Evolutionary conservation across 441 rosid genomes (phyloP).

Genomic region (Erodium trifolium): DNA sequence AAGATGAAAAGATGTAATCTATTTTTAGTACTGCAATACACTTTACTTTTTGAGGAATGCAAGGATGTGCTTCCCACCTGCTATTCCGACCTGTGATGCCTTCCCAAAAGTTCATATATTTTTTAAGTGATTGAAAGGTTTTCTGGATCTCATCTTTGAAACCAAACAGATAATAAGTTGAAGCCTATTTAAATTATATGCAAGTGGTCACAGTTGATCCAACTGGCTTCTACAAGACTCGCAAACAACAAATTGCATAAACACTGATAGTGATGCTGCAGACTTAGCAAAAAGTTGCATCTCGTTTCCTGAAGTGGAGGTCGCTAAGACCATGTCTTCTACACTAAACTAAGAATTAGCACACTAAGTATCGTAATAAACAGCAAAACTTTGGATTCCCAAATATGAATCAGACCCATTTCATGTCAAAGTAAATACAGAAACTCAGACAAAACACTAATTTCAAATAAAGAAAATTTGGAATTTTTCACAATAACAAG

Average conservation of each 20-base stretch:
- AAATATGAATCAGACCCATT: background rate
- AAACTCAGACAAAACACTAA: background rate
- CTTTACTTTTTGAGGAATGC: background rate
- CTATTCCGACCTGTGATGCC: background rate
- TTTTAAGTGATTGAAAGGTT: background rate
- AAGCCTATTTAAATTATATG: background rate
- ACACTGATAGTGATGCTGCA: background rate
- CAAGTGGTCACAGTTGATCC: background rate
- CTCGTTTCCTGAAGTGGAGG: no score
- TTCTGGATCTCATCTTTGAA: background rate
- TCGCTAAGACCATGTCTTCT: no score
- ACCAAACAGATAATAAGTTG: background rate
- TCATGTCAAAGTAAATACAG: background rate
- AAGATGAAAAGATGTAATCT: slow-evolving; percentile 3
- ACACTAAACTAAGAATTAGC: background rate
- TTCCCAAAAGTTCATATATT: background rate
- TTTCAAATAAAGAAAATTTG: slow-evolving; percentile 13
- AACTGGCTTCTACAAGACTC: background rate
- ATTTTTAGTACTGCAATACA: background rate
- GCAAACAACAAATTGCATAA: background rate
- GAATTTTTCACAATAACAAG: slow-evolving; percentile 12
- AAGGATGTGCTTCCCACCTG: background rate
- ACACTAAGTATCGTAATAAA: background rate
- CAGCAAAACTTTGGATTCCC: background rate
- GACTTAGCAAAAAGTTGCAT: no score